Evolutionary conservation across 495 filamentous ascomycete species (phyloP), one percentile per base, ranked within the genome.

Genomic region (Bathelium albidoporum): DNA sequence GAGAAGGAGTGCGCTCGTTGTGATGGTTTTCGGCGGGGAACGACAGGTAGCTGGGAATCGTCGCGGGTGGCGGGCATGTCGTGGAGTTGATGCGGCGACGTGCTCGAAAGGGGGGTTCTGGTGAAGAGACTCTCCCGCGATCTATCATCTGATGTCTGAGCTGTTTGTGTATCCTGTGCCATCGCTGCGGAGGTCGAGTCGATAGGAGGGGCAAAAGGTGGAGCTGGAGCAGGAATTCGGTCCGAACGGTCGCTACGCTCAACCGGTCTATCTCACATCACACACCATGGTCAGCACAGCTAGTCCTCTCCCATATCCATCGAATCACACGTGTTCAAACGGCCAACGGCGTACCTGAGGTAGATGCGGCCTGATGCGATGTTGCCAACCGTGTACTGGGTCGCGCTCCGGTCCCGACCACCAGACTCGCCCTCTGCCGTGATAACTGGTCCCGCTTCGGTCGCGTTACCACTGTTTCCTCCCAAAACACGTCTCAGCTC

Each of bases 351-450:
- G 72, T 88, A 96, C 93, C 92, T 90, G 64, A 97, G 77, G 73
- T 94, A 97, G 73, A 97, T 91, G 74, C 87, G 87, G 39, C 93
- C 93, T 9, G 49, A 77, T 94, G 93, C 92, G 62, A 97, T 88
- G 76, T 95, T 97, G 28, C 89, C 91, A 62, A 97, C 93, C 11
- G 90, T 89, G 74, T 96, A 97, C 70, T 94, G 88, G 59, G 34
- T 59, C 53, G 60, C 59, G 66, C 58, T 61, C 63, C n/a, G 34
- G n/a, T 22, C 69, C 60, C 16, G 32, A 24, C 58, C 53, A 2
- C 29, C 67, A 62, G 1, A 64, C 61, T 26, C 69, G 59, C 26
- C 64, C 65, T 16, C 64, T 52, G 11, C 32, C 4, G 36, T 20
- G 9, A 55, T 20, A 10, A 55, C 24, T 24, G 26, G 49, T 26